Conservation (phyloP, 495 filamentous ascomycete species). For the Aspergillus conjunctus region DNA sequence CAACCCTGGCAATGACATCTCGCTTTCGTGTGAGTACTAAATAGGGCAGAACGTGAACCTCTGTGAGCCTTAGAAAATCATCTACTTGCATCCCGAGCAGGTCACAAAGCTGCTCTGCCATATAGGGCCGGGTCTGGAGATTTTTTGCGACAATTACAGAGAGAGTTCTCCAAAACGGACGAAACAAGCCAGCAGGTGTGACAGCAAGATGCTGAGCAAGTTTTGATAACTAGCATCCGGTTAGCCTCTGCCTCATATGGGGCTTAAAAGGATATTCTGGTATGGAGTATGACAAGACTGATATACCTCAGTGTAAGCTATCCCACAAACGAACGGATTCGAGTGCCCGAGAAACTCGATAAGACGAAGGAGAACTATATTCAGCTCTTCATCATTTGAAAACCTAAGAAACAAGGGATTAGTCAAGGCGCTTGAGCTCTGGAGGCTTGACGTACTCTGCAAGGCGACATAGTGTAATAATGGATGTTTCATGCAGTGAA, state of each 20-base stretch:
- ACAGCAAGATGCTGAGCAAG: slow-evolving; percentile 64
- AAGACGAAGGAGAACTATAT: slow-evolving; percentile 78
- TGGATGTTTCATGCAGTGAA: slow-evolving; percentile 75
- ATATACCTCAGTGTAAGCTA: slow-evolving; percentile 78
- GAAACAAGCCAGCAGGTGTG: slow-evolving; percentile 67
- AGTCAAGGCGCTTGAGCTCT: slow-evolving; percentile 4
- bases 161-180: slow-evolving; percentile 83
- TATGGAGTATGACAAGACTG: background rate
- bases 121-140: slow-evolving; percentile 75
- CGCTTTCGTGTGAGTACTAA: slow-evolving; percentile 75
- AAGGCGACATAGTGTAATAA: slow-evolving; percentile 81
- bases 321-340: slow-evolving; percentile 74
- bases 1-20: slow-evolving; percentile 79
- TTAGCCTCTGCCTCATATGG: slow-evolving; percentile 11
- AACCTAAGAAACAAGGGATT: slow-evolving; percentile 39
- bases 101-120: slow-evolving; percentile 77
- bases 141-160: slow-evolving; percentile 80
- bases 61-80: slow-evolving; percentile 74
- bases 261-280: too few relatives aligned
- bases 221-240: slow-evolving; percentile 52
- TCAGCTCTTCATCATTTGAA: slow-evolving; percentile 75
- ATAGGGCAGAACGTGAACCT: slow-evolving; percentile 79
- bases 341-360: slow-evolving; percentile 84
- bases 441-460: slow-evolving; percentile 55
- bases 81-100: slow-evolving; percentile 70